Evolutionary conservation across 306 rosid species (phyloP).

Genomic region (Cucurbita moschata): DNA sequence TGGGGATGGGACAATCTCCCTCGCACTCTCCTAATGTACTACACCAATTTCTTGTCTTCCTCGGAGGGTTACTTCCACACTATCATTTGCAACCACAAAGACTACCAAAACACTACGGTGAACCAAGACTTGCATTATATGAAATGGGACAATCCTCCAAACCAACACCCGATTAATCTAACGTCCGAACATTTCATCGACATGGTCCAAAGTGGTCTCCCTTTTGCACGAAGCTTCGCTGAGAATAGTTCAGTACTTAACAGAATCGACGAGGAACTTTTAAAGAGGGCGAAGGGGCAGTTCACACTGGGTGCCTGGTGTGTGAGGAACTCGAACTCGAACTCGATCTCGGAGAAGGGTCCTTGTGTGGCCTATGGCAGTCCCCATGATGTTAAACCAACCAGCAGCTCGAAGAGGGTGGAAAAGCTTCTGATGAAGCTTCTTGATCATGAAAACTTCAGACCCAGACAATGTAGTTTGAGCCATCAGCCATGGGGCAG

Average conservation of each 20-base stretch:
- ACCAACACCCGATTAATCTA: constrained; percentile 41
- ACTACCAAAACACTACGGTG: constrained; percentile 75
- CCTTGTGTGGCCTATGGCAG: constrained; percentile 38
- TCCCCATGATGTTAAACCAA: constrained; percentile 49
- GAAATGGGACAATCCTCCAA: constrained; percentile 67
- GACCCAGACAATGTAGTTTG: constrained; percentile 56
- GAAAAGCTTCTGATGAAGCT: constrained; percentile 61
- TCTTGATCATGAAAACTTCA: constrained; percentile 59
- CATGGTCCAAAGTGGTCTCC: constrained; percentile 61
- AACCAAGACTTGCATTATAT: constrained; percentile 62
- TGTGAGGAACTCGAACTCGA: constrained; percentile 11
- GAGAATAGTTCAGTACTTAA: constrained; percentile 52
- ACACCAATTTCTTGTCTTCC: constrained; percentile 64
- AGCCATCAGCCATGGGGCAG: not conserved
- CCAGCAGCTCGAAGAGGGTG: constrained; percentile 41
- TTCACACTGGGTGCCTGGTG: constrained; percentile 76
- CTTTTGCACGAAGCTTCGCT: constrained; percentile 46
- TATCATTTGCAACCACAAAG: constrained; percentile 77
- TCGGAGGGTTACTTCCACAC: constrained; percentile 88
- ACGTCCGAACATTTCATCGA: constrained; percentile 49
- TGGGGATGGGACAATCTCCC: constrained; percentile 96
- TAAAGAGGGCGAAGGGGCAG: constrained; percentile 34
- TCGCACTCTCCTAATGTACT: constrained; percentile 77
- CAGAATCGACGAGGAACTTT: constrained; percentile 48
- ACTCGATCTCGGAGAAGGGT: constrained; percentile 20